Evolutionary conservation across 257 asterid genomes (phyloP).

Genomic region (Linderniella brevidens): DNA sequence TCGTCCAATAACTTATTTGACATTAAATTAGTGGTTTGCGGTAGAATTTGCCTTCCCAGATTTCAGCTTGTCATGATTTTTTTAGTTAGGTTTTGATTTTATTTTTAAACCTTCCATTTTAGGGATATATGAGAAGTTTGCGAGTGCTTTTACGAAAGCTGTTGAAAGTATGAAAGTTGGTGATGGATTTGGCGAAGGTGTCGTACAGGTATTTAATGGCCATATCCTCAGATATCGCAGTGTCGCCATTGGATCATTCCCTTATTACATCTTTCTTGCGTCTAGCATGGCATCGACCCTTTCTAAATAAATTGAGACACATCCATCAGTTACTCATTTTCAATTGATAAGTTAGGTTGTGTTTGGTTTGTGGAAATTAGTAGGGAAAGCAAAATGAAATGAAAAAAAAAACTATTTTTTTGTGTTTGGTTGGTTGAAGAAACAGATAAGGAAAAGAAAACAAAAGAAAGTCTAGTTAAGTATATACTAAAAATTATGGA

Average conservation of each 20-base stretch:
- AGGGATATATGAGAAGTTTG: slow-evolving; percentile 81
- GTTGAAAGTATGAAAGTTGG: slow-evolving; percentile 84
- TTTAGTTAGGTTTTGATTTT: slow-evolving; percentile 8
- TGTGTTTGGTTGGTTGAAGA: no score
- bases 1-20: no score
- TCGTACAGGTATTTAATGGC: slow-evolving; percentile 43
- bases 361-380: no score
- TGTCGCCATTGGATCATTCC: neutral
- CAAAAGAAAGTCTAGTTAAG: no score
- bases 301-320: neutral
- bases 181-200: slow-evolving; percentile 88
- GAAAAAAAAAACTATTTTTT: no score
- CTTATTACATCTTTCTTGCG: no score
- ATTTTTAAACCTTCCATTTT: slow-evolving; percentile 15
- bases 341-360: slow-evolving; percentile 8
- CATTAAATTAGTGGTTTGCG: no score
- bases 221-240: slow-evolving; percentile 2
- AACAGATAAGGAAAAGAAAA: no score
- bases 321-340: neutral
- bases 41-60: no score
- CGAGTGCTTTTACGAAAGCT: slow-evolving; percentile 52
- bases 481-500: no score
- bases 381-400: no score
- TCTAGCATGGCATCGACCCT: no score
- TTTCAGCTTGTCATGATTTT: slow-evolving; percentile 8